These are phyloP conservation scores for Eragrostis nindensis DNA, from an alignment of 176 grass and related monocot genomes.

Conservation along the genomic window DNA sequence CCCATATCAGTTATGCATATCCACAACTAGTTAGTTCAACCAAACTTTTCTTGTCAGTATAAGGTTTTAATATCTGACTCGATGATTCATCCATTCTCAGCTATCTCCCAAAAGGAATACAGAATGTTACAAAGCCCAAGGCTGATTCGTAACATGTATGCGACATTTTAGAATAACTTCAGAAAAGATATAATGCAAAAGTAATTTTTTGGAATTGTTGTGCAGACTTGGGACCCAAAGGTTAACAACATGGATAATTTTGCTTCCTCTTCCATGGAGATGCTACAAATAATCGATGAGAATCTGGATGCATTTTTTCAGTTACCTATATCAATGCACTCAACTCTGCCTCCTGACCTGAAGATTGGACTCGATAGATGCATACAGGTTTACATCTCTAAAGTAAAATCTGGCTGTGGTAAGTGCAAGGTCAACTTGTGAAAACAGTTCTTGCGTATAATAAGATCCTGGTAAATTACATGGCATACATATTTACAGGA, in stretches of 20 bases:
- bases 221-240: constrained; percentile 74
- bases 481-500: constrained; percentile 52
- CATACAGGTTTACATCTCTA: constrained; percentile 67
- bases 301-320: constrained; percentile 71
- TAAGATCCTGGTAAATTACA: constrained; percentile 16
- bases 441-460: not conserved
- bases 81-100: constrained; percentile 35
- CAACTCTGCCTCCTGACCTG: constrained; percentile 69
- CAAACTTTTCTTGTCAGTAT: too few species aligned
- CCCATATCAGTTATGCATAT: not conserved
- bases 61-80: too few species aligned
- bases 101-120: not conserved
- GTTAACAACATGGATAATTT: constrained; percentile 62
- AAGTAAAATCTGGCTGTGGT: constrained; percentile 76
- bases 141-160: constrained; percentile 43
- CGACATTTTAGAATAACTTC: constrained; percentile 49
- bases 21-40: not conserved
- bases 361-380: constrained; percentile 64
- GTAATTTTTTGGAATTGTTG: constrained; percentile 25
- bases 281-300: constrained; percentile 66
- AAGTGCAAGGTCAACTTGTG: constrained; percentile 41
- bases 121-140: constrained; percentile 1
- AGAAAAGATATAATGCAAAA: constrained; percentile 6
- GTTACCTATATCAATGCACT: constrained; percentile 69
- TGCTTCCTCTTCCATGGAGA: constrained; percentile 71